phyloP scores from a whole-genome alignment of 1,139 yeast genomes.

The Debaryomyces nepalensis region DNA sequence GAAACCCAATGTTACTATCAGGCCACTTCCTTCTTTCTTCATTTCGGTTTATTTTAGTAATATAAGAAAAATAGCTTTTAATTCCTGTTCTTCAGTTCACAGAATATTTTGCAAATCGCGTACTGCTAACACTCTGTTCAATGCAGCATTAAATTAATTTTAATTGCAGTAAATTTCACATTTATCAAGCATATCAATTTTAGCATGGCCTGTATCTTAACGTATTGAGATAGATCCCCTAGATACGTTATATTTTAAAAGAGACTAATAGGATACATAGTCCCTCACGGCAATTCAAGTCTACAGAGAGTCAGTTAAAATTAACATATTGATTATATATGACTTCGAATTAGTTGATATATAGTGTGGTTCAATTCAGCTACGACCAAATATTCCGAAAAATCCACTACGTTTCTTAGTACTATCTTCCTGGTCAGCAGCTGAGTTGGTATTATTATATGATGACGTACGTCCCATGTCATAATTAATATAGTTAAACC shows the following conservation, averaged over 20 bases:
- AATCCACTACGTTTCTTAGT: slow-evolving; percentile 43
- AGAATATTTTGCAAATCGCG: no score
- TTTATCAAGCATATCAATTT: no score
- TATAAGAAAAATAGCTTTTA: neutral
- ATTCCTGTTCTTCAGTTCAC: neutral
- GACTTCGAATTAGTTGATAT: neutral
- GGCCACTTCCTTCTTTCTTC: slow-evolving; percentile 12
- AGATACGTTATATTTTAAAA: no score
- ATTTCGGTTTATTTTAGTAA: neutral
- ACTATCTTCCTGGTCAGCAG: slow-evolving; percentile 22
- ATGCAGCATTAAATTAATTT: no score
- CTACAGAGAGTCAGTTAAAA: no score
- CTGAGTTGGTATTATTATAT: slow-evolving; percentile 14
- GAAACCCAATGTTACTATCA: slow-evolving; percentile 40
- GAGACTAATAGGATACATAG: no score
- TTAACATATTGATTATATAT: no score
- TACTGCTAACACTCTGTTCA: no score
- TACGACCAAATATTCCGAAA: slow-evolving; percentile 50
- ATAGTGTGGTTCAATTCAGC: slow-evolving; percentile 13
- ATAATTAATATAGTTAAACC: slow-evolving; percentile 76
- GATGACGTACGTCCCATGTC: slow-evolving; percentile 24
- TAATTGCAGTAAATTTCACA: no score
- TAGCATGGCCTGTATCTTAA: no score
- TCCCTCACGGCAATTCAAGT: no score
- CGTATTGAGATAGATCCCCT: no score